These are phyloP conservation scores for Amborella trichopoda DNA, from an alignment of 164 flowering plant genomes.

Conservation along the genomic window DNA sequence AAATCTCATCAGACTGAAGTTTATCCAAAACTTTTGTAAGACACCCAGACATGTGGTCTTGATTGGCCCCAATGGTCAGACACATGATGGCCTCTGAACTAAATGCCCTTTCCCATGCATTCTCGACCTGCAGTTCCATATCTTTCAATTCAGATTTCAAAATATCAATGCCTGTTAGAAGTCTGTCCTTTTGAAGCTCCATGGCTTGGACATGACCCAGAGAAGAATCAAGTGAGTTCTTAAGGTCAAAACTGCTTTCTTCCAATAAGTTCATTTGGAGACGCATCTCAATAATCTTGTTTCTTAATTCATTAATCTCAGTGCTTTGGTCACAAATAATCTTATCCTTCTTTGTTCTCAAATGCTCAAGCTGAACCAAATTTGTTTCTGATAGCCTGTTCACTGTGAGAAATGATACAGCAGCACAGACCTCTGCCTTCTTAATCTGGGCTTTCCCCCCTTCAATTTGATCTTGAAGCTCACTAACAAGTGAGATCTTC, in stretches of 20 bases:
- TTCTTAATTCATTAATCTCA: constrained; percentile 29
- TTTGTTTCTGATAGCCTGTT: constrained; percentile 49
- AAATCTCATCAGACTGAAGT: constrained; percentile 18
- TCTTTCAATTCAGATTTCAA: background rate
- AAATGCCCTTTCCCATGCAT: constrained; percentile 1
- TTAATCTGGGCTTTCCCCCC: constrained; percentile 25
- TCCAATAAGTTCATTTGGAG: constrained; percentile 20
- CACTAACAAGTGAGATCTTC: constrained; percentile 18
- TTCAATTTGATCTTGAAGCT: constrained; percentile 29
- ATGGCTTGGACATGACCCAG: constrained; percentile 19
- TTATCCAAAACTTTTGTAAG: too few relatives aligned
- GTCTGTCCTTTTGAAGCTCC: constrained; percentile 35
- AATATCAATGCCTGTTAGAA: constrained; percentile 14
- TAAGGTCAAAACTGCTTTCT: constrained; percentile 19
- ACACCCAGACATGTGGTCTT: too few relatives aligned
- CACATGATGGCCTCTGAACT: background rate
- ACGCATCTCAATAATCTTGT: constrained; percentile 21
- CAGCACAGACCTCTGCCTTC: constrained; percentile 48
- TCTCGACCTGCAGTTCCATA: background rate
- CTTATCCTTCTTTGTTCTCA: constrained; percentile 29
- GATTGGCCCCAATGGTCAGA: background rate
- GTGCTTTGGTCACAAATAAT: constrained; percentile 27
- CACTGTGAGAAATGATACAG: constrained; percentile 62
- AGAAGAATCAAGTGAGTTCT: constrained; percentile 29
- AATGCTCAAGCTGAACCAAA: constrained; percentile 12